Conservation (phyloP, 306 rosid species). For the Pyrus pyrifolia region DNA sequence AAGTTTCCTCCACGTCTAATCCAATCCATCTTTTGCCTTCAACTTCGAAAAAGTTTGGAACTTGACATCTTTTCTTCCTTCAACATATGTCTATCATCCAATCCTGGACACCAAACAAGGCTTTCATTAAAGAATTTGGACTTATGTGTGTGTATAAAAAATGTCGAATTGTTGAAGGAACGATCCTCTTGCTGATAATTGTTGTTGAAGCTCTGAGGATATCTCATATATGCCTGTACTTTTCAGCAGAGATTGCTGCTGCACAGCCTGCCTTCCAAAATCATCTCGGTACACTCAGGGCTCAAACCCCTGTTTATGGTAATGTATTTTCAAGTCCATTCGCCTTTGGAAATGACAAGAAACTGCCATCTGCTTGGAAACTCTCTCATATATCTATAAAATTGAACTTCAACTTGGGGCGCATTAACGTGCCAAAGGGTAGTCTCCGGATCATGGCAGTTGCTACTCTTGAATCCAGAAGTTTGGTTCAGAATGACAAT, state of each 20-base stretch:
- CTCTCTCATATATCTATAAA: conserved; percentile 20
- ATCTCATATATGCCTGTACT: neutral
- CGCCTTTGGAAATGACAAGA: conserved; percentile 31
- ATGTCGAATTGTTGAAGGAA: neutral
- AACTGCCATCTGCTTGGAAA: conserved; percentile 36
- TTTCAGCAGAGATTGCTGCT: conserved; percentile 59
- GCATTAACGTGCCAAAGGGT: conserved; percentile 21
- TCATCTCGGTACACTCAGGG: conserved; percentile 29
- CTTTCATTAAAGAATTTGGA: neutral
- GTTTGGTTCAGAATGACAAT: conserved; percentile 23
- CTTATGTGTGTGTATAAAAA: neutral
- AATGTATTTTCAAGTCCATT: conserved; percentile 29
- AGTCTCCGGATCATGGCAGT: conserved; percentile 51
- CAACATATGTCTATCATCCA: neutral
- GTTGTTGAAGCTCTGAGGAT: neutral
- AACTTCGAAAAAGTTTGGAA: neutral
- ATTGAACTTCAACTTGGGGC: conserved; percentile 19
- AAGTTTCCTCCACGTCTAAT: too few species aligned
- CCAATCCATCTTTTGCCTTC: neutral
- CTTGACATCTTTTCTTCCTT: neutral
- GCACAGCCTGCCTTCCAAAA: conserved; percentile 58
- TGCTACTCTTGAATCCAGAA: conserved; percentile 60
- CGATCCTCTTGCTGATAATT: neutral
- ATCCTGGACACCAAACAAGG: too few species aligned
- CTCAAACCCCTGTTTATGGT: conserved; percentile 30